Evolutionary conservation across 805 yeast genomes (phyloP).

Genomic region (Pachysolen tannophilus): DNA sequence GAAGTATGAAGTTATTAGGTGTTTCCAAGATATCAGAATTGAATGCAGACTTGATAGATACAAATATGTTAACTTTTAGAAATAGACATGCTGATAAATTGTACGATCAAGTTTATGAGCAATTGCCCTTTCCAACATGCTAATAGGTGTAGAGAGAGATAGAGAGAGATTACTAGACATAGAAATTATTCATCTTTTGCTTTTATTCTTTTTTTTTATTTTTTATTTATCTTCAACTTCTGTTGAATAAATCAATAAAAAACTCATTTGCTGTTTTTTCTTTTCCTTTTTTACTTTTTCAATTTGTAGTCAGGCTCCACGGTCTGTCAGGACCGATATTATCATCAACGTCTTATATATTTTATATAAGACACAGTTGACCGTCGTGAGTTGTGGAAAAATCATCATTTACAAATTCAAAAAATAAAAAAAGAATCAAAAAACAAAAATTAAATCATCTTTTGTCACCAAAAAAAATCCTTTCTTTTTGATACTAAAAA

Average conservation of each 20-base stretch:
- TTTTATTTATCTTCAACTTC: too few relatives aligned
- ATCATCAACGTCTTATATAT: conserved; percentile 49
- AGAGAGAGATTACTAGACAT: too few relatives aligned
- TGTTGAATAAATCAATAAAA: too few relatives aligned
- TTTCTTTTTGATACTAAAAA: not conserved
- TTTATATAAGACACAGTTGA: conserved; percentile 28
- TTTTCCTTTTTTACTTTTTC: too few relatives aligned
- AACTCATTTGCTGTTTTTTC: too few relatives aligned
- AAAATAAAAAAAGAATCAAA: not conserved
- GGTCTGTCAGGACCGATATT: conserved; percentile 82
- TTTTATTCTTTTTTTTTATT: too few relatives aligned
- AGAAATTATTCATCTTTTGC: too few relatives aligned
- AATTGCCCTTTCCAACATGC: conserved; percentile 6
- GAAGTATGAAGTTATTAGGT: conserved; percentile 63
- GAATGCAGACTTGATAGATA: conserved; percentile 31
- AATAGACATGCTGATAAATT: conserved; percentile 8
- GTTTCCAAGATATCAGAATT: conserved; percentile 41
- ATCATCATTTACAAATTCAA: conserved; percentile 23
- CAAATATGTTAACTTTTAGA: conserved; percentile 16
- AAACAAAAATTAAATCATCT: not conserved
- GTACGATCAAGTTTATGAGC: conserved; percentile 8
- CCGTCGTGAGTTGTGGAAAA: conserved; percentile 35
- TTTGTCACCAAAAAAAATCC: not conserved
- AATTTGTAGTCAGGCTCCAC: conserved; percentile 45
- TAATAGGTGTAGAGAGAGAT: not conserved